phyloP scores from a whole-genome alignment of 2,329 filamentous ascomycete genomes.

The Microsporum canis region DNA sequence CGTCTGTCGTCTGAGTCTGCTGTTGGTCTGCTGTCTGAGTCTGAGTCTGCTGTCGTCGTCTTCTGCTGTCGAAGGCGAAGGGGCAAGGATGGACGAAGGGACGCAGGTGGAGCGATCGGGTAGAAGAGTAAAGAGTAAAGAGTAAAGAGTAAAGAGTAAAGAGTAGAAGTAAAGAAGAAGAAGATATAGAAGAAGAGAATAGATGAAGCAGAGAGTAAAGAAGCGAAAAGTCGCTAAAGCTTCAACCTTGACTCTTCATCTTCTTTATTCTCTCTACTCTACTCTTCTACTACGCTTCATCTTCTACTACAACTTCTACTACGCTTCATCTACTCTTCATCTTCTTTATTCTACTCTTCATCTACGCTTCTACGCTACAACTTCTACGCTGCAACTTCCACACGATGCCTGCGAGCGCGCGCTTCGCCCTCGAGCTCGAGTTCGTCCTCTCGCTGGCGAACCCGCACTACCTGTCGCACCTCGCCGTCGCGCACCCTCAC shows the following conservation, averaged over 20 bases:
- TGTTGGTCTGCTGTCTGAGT: no score
- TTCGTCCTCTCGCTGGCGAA: conserved; percentile 41
- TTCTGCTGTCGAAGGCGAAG: neutral
- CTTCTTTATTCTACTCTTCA: no score
- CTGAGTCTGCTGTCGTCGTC: no score
- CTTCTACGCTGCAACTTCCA: neutral
- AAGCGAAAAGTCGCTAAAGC: neutral
- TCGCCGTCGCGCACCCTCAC: conserved; percentile 37
- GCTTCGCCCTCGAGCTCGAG: conserved; percentile 41
- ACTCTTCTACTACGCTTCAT: neutral
- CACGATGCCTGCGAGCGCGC: conserved; percentile 31
- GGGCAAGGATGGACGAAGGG: neutral
- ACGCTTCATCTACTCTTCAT: neutral
- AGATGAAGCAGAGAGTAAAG: neutral
- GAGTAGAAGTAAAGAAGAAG: neutral
- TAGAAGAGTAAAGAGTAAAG: no score
- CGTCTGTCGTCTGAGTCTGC: neutral
- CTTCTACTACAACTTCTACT: neutral
- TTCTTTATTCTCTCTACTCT: neutral
- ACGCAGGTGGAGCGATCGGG: neutral
- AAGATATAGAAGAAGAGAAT: neutral
- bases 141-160: neutral
- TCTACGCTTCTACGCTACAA: neutral
- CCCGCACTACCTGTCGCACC: conserved; percentile 39
- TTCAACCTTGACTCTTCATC: neutral